A percentile compares a stretch with the other conserved stretches of the same genome.
phyloP scores from a whole-genome alignment of 192 early-diverging fungal species.

The Podila clonocystis region DNA sequence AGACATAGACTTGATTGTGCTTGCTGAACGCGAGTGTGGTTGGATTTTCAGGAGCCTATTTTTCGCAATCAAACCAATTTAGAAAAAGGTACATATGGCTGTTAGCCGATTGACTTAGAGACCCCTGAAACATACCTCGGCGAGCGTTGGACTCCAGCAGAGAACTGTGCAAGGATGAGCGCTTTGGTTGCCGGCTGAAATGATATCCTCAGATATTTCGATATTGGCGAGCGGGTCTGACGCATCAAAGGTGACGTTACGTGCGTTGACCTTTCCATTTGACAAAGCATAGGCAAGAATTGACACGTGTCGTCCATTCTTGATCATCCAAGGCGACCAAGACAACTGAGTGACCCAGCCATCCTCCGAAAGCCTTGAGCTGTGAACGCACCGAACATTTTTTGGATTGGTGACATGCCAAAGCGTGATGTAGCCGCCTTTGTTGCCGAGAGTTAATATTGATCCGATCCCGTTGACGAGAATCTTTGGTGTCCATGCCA shows the following conservation, averaged over 20 bases:
- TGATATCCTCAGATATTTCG: slow-evolving; percentile 12
- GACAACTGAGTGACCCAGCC: slow-evolving; percentile 22
- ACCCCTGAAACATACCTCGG: not conserved
- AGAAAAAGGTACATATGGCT: not conserved
- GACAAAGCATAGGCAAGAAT: slow-evolving; percentile 30
- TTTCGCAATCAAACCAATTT: not conserved
- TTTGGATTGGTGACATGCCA: slow-evolving; percentile 29
- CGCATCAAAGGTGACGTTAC: slow-evolving; percentile 16
- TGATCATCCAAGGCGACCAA: slow-evolving; percentile 41
- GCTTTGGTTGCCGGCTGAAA: not conserved
- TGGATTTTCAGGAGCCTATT: slow-evolving; percentile 3
- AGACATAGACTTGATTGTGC: slow-evolving; percentile 31
- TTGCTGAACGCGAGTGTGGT: slow-evolving; percentile 27
- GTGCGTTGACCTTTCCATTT: slow-evolving; percentile 21
- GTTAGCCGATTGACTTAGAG: not conserved
- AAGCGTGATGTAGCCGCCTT: slow-evolving; percentile 27
- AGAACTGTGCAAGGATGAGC: slow-evolving; percentile 27
- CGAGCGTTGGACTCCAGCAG: slow-evolving; percentile 18
- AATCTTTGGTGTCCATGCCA: slow-evolving; percentile 51
- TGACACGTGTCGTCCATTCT: slow-evolving; percentile 7
- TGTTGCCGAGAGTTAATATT: slow-evolving; percentile 34
- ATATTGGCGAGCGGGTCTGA: slow-evolving; percentile 9
- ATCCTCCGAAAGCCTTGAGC: slow-evolving; percentile 13
- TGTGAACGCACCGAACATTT: slow-evolving; percentile 16
- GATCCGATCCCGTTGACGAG: slow-evolving; percentile 20